phyloP scores from a whole-genome alignment of 2,329 filamentous ascomycete genomes.

The Zymoseptoria crescenta region DNA sequence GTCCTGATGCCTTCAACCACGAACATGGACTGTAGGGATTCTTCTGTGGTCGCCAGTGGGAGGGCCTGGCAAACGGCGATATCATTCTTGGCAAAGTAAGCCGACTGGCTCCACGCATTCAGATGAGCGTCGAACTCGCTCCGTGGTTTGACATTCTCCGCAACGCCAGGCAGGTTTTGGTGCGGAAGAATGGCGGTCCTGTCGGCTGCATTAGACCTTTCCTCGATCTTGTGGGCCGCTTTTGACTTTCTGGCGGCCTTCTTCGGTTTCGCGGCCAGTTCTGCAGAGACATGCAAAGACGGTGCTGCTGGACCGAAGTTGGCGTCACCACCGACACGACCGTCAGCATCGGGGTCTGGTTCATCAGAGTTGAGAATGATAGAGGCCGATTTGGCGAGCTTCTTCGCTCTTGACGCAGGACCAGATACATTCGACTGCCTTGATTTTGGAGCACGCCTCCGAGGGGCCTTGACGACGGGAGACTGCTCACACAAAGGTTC shows the following conservation, averaged over 20 bases:
- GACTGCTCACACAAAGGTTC: background rate
- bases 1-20: background rate
- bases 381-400: constrained; percentile 21
- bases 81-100: background rate
- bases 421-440: background rate
- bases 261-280: background rate
- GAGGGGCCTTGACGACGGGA: constrained; percentile 1
- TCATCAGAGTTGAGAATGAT: constrained; percentile 26
- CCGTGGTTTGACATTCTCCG: background rate
- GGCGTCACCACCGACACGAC: constrained; percentile 1
- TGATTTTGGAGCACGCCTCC: constrained; percentile 5
- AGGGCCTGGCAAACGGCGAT: background rate
- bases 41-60: background rate
- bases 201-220: background rate
- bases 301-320: background rate
- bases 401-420: constrained; percentile 12
- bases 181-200: background rate
- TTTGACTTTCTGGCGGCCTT: background rate
- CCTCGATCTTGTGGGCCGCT: background rate
- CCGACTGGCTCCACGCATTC: background rate
- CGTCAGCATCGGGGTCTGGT: constrained; percentile 9
- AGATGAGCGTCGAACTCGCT: background rate
- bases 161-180: background rate
- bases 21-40: background rate
- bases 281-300: background rate